These are phyloP conservation scores for Microstegium vimineum DNA, from an alignment of 176 grass and related monocot species.

Conservation along the genomic window DNA sequence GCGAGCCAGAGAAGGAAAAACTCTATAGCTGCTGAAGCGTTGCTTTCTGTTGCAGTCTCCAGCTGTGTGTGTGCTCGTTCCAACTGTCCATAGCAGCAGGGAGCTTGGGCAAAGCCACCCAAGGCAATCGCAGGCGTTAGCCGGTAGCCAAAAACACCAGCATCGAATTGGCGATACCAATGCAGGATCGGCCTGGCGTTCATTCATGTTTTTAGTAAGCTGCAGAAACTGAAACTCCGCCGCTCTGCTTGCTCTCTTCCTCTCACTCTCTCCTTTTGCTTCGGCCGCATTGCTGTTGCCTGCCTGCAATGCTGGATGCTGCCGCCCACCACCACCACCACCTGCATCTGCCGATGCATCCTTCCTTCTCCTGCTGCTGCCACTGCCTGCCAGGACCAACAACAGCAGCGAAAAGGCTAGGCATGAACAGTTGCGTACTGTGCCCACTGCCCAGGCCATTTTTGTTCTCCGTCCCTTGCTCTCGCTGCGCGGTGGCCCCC, in stretches of 20 bases:
- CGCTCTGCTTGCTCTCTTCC: neutral
- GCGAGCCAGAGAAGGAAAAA: neutral
- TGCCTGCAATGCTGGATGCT: neutral
- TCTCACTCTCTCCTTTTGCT: neutral
- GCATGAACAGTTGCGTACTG: conserved; percentile 2
- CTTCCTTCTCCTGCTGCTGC: neutral
- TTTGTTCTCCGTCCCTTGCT: neutral
- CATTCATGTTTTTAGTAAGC: neutral
- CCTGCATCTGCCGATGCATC: conserved; percentile 1
- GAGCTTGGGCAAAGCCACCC: neutral
- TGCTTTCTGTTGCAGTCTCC: conserved; percentile 40
- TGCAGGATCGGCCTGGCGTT: neutral
- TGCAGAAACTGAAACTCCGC: neutral
- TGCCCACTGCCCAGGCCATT: neutral
- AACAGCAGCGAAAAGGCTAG: neutral
- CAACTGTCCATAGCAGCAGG: conserved; percentile 20
- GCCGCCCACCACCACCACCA: neutral
- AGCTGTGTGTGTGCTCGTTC: conserved; percentile 53
- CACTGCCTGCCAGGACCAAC: neutral
- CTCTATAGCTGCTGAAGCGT: conserved; percentile 32
- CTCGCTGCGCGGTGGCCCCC: neutral
- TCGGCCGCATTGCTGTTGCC: neutral
- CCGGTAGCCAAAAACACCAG: conserved; percentile 16
- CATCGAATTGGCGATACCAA: conserved; percentile 8
- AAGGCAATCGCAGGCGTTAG: conserved; percentile 6